A percentile compares a stretch with the other conserved stretches of the same genome.
Conservation (phyloP, 495 filamentous ascomycete genomes). For the Geoglossum glabrum region DNA sequence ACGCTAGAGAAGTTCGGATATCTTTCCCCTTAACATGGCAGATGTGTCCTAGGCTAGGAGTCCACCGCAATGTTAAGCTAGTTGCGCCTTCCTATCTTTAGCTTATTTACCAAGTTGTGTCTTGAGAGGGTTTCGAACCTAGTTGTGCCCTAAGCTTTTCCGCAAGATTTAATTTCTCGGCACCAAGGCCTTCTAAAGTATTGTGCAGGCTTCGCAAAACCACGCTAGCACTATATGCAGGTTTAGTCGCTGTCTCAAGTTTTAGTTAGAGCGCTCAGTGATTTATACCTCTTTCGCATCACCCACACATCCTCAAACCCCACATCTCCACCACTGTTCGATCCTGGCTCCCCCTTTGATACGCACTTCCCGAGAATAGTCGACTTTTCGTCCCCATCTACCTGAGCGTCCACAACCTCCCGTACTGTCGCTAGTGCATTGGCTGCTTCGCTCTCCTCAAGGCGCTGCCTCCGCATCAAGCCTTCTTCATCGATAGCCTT, state of each 20-base stretch:
- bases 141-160: conserved; percentile 35
- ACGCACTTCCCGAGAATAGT: not conserved
- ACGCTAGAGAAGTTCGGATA: conserved; percentile 24
- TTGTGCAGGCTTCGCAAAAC: conserved; percentile 44
- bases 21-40: conserved; percentile 82
- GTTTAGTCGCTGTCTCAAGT: not conserved
- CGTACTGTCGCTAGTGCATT: conserved; percentile 48
- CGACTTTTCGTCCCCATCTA: conserved; percentile 21
- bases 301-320: conserved; percentile 49
- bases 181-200: conserved; percentile 33
- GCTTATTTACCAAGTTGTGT: conserved; percentile 4
- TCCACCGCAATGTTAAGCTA: conserved; percentile 61
- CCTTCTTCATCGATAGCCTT: conserved; percentile 87
- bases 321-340: conserved; percentile 1
- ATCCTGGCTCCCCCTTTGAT: conserved; percentile 1
- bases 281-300: conserved; percentile 40
- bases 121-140: conserved; percentile 10
- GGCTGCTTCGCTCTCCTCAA: conserved; percentile 49
- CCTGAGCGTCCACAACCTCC: conserved; percentile 31
- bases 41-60: conserved; percentile 64
- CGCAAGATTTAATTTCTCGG: conserved; percentile 38
- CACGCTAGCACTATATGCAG: conserved; percentile 34
- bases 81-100: conserved; percentile 20
- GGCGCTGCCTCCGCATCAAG: conserved; percentile 52
- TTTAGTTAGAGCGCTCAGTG: not conserved